Evolutionary conservation across 495 filamentous ascomycete genomes (phyloP).

Genomic region (Aspergillus sparsus): DNA sequence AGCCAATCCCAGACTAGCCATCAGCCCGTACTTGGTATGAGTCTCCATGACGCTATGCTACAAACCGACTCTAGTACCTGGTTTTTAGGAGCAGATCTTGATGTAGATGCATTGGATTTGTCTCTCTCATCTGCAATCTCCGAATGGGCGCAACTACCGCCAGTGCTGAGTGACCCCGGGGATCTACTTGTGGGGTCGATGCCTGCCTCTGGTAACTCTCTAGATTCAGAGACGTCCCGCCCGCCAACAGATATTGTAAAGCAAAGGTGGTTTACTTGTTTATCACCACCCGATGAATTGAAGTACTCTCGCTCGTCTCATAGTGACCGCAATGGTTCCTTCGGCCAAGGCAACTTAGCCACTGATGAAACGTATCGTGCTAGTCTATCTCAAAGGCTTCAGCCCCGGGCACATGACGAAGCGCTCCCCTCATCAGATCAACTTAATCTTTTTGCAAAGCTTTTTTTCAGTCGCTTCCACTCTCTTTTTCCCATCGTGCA

Average conservation of each 20-base stretch:
- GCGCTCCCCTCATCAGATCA: slow-evolving; percentile 29
- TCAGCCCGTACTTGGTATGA: slow-evolving; percentile 7
- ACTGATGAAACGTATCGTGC: slow-evolving; percentile 31
- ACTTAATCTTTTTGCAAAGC: slow-evolving; percentile 33
- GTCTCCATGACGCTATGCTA: slow-evolving; percentile 8
- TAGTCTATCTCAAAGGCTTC: slow-evolving; percentile 29
- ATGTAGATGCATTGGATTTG: slow-evolving; percentile 30
- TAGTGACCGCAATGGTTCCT: background rate
- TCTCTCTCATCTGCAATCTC: slow-evolving; percentile 28
- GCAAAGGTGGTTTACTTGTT: slow-evolving; percentile 26
- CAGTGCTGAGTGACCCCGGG: background rate
- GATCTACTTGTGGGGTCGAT: background rate
- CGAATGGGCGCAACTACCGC: slow-evolving; percentile 30
- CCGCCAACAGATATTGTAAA: slow-evolving; percentile 17
- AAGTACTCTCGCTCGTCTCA: background rate
- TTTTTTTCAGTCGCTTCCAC: slow-evolving; percentile 36
- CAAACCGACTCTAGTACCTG: slow-evolving; percentile 22
- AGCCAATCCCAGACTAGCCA: background rate
- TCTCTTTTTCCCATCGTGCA: slow-evolving; percentile 35
- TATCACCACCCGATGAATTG: slow-evolving; percentile 14
- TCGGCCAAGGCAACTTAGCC: slow-evolving; percentile 19
- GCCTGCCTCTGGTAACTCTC: background rate
- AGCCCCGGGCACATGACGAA: slow-evolving; percentile 30
- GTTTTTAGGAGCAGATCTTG: slow-evolving; percentile 31
- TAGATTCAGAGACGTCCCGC: background rate